These are phyloP conservation scores for Massospora cicadina DNA, from an alignment of 371 early-diverging fungal species.

Conservation along the genomic window DNA sequence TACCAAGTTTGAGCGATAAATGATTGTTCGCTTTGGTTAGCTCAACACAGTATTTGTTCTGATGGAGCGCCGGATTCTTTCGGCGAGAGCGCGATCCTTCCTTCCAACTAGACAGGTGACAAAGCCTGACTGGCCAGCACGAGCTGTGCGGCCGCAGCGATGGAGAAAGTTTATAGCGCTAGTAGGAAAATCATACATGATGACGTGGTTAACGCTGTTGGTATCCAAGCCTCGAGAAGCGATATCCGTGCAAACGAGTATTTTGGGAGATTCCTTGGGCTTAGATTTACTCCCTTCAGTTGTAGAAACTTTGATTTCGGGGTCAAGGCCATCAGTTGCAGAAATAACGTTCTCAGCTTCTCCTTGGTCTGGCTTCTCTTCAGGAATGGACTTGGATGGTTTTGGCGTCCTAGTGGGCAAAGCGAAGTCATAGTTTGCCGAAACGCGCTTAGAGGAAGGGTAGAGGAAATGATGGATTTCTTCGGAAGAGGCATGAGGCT, in stretches of 20 bases:
- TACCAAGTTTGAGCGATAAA: not conserved
- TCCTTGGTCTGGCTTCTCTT: not conserved
- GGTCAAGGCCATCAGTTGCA: constrained; percentile 12
- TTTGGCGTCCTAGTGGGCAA: not conserved
- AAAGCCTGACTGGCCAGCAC: constrained; percentile 69
- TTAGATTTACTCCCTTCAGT: not conserved
- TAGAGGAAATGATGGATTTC: constrained; percentile 3
- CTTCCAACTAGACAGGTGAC: constrained; percentile 65
- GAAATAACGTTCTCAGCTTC: constrained; percentile 13
- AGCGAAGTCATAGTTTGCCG: not conserved
- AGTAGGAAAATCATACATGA: constrained; percentile 88
- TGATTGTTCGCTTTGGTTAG: constrained; percentile 13
- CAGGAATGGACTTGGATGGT: not conserved
- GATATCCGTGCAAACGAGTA: constrained; percentile 84
- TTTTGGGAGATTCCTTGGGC: constrained; percentile 18
- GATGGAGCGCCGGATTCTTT: constrained; percentile 51
- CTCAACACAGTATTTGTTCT: constrained; percentile 36
- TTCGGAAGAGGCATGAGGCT: constrained; percentile 4
- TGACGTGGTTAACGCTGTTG: constrained; percentile 75
- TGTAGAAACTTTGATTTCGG: not conserved
- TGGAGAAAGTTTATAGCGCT: constrained; percentile 87
- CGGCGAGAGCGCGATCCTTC: constrained; percentile 57
- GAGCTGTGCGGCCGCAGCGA: constrained; percentile 90
- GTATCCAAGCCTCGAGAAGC: constrained; percentile 89
- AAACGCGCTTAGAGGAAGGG: not conserved